phyloP scores from a whole-genome alignment of 306 rosid species.

The Cicer judaicum region DNA sequence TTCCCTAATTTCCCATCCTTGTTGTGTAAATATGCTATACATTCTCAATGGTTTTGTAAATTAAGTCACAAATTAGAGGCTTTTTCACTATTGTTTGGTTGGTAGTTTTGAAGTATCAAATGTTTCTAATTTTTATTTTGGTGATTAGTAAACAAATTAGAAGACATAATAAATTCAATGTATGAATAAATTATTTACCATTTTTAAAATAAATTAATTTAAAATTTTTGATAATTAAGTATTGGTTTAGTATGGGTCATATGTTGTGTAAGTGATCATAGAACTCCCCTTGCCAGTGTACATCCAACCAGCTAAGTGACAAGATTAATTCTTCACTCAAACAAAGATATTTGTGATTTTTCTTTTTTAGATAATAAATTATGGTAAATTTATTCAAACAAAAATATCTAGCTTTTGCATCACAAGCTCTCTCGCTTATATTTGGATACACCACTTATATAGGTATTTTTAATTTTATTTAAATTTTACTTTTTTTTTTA shows the following conservation, averaged over 20 bases:
- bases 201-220: no score
- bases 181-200: no score
- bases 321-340: neutral
- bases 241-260: no score
- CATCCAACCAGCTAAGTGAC: neutral
- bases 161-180: neutral
- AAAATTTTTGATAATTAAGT: no score
- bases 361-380: no score
- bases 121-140: neutral
- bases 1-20: conserved; percentile 12
- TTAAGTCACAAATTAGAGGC: conserved; percentile 2
- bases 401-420: no score
- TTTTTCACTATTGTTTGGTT: conserved; percentile 1
- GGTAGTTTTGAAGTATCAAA: neutral
- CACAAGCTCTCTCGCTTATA: no score
- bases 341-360: neutral
- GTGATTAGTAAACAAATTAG: neutral
- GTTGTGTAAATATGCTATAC: conserved; percentile 23
- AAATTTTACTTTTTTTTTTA: no score
- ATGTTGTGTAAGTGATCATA: no score
- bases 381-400: no score
- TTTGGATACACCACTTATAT: no score
- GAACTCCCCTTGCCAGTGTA: neutral
- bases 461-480: no score
- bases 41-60: conserved; percentile 23